Evolutionary conservation across 73 alveolate genomes (phyloP).

Genomic region (Symbiodinium natans): DNA sequence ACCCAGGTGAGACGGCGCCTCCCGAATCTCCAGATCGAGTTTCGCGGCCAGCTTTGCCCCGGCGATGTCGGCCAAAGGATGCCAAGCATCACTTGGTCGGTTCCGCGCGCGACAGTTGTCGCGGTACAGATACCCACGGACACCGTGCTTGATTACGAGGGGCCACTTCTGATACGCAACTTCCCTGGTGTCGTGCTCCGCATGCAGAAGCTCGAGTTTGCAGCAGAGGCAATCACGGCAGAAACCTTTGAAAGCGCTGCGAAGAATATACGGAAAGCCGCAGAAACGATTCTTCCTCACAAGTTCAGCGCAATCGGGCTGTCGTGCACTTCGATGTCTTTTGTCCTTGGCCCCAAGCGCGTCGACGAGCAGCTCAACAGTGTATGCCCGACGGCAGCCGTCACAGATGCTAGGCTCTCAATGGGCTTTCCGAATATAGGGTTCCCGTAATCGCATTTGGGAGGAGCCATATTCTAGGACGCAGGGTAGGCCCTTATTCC

Average conservation of each 20-base stretch:
- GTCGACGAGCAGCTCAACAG: not conserved
- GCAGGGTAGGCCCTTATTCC: no score
- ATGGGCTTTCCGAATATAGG: no score
- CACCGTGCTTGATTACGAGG: not conserved
- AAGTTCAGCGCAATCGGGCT: not conserved
- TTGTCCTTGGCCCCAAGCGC: not conserved
- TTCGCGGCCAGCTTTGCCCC: no score
- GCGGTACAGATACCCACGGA: not conserved
- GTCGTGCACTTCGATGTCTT: not conserved
- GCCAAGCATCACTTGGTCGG: not conserved
- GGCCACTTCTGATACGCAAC: not conserved
- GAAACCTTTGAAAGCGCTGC: not conserved
- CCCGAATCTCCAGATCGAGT: no score
- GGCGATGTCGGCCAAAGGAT: not conserved
- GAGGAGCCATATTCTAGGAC: no score
- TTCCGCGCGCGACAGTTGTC: not conserved
- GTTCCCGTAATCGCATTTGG: no score
- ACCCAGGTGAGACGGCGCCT: no score
- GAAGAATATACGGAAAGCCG: not conserved
- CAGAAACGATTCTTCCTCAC: not conserved
- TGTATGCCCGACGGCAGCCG: not conserved
- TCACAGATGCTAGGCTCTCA: no score
- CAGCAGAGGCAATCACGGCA: not conserved
- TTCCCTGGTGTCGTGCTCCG: not conserved
- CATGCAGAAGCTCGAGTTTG: not conserved